A percentile compares a stretch with the other conserved stretches of the same genome.
These are phyloP conservation scores for Schizophyllum amplum DNA, from an alignment of 1,284 basidiomycete genomes.

Conservation along the genomic window DNA sequence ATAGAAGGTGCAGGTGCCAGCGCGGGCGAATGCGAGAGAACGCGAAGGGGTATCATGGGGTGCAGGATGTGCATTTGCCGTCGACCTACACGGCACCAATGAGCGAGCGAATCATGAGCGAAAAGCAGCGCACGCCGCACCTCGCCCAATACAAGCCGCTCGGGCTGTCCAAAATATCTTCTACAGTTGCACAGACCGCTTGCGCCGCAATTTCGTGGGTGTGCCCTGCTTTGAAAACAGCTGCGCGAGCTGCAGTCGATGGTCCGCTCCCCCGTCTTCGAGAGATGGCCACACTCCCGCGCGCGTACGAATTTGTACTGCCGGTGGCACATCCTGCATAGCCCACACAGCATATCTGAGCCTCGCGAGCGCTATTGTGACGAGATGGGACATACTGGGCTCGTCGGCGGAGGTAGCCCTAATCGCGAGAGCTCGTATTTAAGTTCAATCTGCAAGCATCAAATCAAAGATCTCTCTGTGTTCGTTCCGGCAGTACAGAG, in stretches of 20 bases:
- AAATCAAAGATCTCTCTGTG: neutral
- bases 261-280: slow-evolving; percentile 37
- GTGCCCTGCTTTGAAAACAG: slow-evolving; percentile 42
- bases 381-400: slow-evolving; percentile 23
- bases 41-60: neutral
- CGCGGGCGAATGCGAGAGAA: neutral
- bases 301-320: slow-evolving; percentile 45
- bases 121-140: slow-evolving; percentile 20
- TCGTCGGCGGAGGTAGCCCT: slow-evolving; percentile 1
- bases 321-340: slow-evolving; percentile 54
- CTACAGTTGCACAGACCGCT: slow-evolving; percentile 40
- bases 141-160: slow-evolving; percentile 24
- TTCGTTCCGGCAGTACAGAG: neutral
- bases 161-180: slow-evolving; percentile 38
- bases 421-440: neutral
- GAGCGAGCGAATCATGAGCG: neutral
- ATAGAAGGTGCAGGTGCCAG: neutral
- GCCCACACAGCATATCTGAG: slow-evolving; percentile 20
- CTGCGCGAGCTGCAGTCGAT: slow-evolving; percentile 42
- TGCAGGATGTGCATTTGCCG: neutral
- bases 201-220: slow-evolving; percentile 38
- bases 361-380: slow-evolving; percentile 17
- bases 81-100: neutral
- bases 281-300: slow-evolving; percentile 45
- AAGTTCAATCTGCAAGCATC: neutral